These are phyloP conservation scores for Colletotrichum paranaense DNA, from an alignment of 2,329 filamentous ascomycete species.

Conservation along the genomic window DNA sequence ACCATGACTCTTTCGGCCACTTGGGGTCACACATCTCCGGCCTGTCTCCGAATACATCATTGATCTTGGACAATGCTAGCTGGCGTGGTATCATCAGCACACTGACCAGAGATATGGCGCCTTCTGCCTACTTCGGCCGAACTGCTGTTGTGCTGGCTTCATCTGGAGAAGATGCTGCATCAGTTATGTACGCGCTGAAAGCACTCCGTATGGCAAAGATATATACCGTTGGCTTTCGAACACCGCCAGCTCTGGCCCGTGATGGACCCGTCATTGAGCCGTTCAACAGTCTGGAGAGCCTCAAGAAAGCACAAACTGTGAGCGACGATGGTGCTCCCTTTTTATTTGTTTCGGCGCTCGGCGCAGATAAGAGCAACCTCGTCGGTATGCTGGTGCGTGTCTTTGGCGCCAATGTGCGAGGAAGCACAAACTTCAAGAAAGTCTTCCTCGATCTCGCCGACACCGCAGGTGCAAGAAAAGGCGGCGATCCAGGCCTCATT, in stretches of 20 bases:
- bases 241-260: constrained; percentile 68
- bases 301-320: constrained; percentile 63
- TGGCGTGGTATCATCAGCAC: constrained; percentile 90
- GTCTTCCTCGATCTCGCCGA: constrained; percentile 86
- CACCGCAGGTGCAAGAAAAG: constrained; percentile 67
- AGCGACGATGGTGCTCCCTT: constrained; percentile 73
- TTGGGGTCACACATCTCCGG: constrained; percentile 35
- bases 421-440: constrained; percentile 60
- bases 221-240: constrained; percentile 86
- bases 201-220: constrained; percentile 82
- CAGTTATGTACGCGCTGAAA: constrained; percentile 81
- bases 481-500: constrained; percentile 74
- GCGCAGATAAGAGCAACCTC: constrained; percentile 81
- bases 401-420: constrained; percentile 63
- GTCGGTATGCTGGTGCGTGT: constrained; percentile 83
- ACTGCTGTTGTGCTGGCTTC: constrained; percentile 81
- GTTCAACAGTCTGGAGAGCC: constrained; percentile 78
- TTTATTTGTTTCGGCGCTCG: constrained; percentile 82
- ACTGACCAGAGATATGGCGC: constrained; percentile 83
- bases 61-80: constrained; percentile 84
- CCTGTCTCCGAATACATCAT: constrained; percentile 61
- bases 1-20: constrained; percentile 38
- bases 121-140: constrained; percentile 81
- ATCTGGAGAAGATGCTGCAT: constrained; percentile 79
- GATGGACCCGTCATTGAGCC: constrained; percentile 78